These are phyloP conservation scores for Penicillium sp. DNA, from an alignment of 2,329 filamentous ascomycete species.

Conservation along the genomic window DNA sequence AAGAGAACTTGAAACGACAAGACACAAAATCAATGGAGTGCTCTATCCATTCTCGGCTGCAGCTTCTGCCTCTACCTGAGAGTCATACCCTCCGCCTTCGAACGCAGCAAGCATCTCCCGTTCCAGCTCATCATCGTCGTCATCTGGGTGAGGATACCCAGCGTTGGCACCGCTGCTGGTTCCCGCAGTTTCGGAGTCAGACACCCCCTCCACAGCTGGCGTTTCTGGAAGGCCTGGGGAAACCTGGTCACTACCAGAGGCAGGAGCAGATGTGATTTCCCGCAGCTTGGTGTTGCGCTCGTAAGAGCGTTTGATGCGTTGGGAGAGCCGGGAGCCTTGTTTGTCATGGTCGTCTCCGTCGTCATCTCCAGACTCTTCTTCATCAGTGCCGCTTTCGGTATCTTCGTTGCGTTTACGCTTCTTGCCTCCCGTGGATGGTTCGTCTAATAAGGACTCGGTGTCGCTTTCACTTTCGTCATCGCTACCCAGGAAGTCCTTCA, in stretches of 20 bases:
- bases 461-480: conserved; percentile 45
- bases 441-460: conserved; percentile 35
- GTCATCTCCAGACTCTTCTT: conserved; percentile 18
- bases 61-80: conserved; percentile 29
- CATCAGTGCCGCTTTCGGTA: conserved; percentile 18
- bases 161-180: conserved; percentile 24
- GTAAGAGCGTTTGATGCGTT: conserved; percentile 37
- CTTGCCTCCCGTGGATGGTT: conserved; percentile 19
- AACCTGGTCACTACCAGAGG: conserved; percentile 5
- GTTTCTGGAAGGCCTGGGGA: background rate
- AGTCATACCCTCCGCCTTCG: conserved; percentile 37
- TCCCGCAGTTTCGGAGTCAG: conserved; percentile 24
- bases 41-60: conserved; percentile 27
- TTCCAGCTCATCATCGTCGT: conserved; percentile 43
- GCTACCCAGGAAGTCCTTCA: conserved; percentile 60
- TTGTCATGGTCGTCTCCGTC: conserved; percentile 35
- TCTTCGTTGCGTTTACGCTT: conserved; percentile 34
- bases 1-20: conserved; percentile 1
- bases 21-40: background rate
- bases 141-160: conserved; percentile 25
- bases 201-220: conserved; percentile 12
- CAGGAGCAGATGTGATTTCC: conserved; percentile 28
- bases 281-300: conserved; percentile 34
- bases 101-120: conserved; percentile 54
- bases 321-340: conserved; percentile 31